phyloP scores from a whole-genome alignment of 1,284 basidiomycete genomes.

The Gymnopus androsaceus region DNA sequence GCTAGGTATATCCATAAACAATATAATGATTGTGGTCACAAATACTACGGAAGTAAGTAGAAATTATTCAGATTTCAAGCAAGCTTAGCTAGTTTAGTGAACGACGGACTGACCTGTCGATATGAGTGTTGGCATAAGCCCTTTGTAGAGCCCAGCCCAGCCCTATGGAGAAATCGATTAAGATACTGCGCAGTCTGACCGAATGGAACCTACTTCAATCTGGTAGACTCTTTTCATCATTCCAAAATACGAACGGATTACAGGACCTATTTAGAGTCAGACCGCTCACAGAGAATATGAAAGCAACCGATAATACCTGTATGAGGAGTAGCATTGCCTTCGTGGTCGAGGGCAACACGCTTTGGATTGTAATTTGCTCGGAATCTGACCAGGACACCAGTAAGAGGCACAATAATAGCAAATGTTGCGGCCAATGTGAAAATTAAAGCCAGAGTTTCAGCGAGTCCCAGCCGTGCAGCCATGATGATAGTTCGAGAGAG shows the following conservation, averaged over 20 bases:
- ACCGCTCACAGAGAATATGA: not conserved
- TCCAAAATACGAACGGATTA: conserved; percentile 43
- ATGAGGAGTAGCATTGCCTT: conserved; percentile 74
- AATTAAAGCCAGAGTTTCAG: conserved; percentile 47
- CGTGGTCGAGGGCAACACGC: conserved; percentile 76
- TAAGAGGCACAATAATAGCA: conserved; percentile 62
- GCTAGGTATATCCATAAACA: conserved; percentile 54
- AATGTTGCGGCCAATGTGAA: conserved; percentile 51
- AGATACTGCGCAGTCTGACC: too few relatives aligned
- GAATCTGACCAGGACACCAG: conserved; percentile 67
- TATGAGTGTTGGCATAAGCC: conserved; percentile 47
- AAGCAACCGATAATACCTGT: conserved; percentile 62
- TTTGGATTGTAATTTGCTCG: too few relatives aligned
- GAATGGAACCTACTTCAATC: too few relatives aligned
- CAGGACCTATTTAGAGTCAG: conserved; percentile 16
- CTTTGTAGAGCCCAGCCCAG: conserved; percentile 82
- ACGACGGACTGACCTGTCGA: too few relatives aligned
- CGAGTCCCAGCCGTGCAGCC: conserved; percentile 39
- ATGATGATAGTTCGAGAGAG: conserved; percentile 28
- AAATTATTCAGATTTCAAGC: too few relatives aligned
- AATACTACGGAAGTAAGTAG: conserved; percentile 65
- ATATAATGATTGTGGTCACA: conserved; percentile 57
- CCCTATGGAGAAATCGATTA: too few relatives aligned
- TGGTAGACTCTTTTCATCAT: conserved; percentile 77
- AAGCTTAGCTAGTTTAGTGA: too few relatives aligned